These are phyloP conservation scores for Crotalaria pallida DNA, from an alignment of 306 rosid genomes.

Conservation along the genomic window DNA sequence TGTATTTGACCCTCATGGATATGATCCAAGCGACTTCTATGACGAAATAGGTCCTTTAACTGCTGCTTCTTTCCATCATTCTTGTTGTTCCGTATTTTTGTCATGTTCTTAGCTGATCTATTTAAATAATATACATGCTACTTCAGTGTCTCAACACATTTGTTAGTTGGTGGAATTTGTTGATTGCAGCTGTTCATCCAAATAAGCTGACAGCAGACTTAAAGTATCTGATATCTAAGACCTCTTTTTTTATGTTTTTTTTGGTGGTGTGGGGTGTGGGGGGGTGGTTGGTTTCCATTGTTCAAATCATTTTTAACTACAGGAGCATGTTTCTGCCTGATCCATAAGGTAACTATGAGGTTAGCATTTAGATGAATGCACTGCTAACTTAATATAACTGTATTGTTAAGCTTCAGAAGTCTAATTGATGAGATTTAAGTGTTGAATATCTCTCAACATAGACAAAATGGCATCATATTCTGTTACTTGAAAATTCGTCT, in stretches of 20 bases:
- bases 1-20: conserved; percentile 97
- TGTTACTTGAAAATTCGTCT: background rate
- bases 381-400: background rate
- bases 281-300: background rate
- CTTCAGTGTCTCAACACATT: background rate
- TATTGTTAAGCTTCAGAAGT: background rate
- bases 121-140: background rate
- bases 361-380: background rate
- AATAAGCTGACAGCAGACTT: background rate
- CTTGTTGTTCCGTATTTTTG: background rate
- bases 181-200: conserved; percentile 12
- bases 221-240: background rate
- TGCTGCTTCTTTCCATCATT: conserved; percentile 20
- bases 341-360: background rate
- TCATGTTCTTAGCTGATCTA: background rate
- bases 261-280: too few species aligned
- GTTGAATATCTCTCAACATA: background rate
- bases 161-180: background rate
- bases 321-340: background rate
- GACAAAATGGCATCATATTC: background rate
- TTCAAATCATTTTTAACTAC: background rate
- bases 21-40: conserved; percentile 75
- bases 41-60: conserved; percentile 67
- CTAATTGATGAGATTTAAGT: background rate
- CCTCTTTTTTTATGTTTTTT: conserved; percentile 7